phyloP scores from a whole-genome alignment of 768 basidiomycete species.

The Pulveroboletus sp. region DNA sequence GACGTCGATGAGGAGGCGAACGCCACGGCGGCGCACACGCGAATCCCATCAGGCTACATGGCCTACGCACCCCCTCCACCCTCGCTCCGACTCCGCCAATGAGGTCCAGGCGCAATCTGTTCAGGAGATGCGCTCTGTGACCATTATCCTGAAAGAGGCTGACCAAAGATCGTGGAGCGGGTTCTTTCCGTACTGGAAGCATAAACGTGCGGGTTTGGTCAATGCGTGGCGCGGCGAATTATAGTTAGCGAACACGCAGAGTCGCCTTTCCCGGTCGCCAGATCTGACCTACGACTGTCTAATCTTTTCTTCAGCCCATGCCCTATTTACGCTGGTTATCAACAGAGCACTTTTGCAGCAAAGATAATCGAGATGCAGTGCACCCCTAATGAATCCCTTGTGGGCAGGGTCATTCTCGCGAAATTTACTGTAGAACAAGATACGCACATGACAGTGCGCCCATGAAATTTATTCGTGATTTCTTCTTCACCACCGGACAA shows the following conservation, averaged over 20 bases:
- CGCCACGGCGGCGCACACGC: conserved; percentile 1
- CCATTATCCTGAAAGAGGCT: no score
- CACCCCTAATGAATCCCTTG: background rate
- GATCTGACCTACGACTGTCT: no score
- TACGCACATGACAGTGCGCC: background rate
- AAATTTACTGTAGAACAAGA: background rate
- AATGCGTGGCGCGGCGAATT: conserved; percentile 7
- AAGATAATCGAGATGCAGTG: background rate
- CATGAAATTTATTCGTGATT: no score
- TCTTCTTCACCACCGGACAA: background rate
- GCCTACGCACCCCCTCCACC: conserved; percentile 10
- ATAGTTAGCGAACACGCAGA: background rate
- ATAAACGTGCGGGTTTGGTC: background rate
- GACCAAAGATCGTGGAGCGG: no score
- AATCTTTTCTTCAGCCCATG: no score
- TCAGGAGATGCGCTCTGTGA: background rate
- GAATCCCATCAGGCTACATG: conserved; percentile 20
- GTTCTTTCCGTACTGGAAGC: no score
- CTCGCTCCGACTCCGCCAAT: conserved; percentile 23
- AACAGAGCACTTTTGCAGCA: background rate
- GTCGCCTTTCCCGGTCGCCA: background rate
- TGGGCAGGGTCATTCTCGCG: no score
- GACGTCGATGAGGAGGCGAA: background rate
- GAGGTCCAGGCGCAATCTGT: conserved; percentile 14
- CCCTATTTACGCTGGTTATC: background rate